Conservation (phyloP, 2,329 filamentous ascomycete genomes). For the Bipolaris cookei region DNA sequence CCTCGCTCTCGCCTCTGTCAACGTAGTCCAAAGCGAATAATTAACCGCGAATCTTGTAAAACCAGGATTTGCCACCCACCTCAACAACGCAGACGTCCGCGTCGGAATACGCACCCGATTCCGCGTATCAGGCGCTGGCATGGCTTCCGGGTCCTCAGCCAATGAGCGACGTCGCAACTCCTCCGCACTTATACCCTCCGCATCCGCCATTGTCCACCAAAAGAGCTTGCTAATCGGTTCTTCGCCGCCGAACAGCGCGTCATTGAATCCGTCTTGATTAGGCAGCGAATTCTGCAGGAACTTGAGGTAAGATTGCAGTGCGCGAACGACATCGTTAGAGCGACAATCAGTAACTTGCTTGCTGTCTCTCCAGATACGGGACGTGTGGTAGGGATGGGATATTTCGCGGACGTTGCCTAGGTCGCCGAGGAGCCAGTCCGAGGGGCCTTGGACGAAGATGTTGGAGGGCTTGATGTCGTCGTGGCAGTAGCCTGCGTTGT, state of each 20-base stretch:
- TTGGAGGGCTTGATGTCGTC: conserved; percentile 49
- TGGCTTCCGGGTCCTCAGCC: conserved; percentile 13
- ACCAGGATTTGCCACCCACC: conserved; percentile 2
- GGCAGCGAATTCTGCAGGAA: conserved; percentile 25
- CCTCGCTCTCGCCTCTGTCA: conserved; percentile 16
- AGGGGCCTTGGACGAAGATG: conserved; percentile 34
- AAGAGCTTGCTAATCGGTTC: conserved; percentile 36
- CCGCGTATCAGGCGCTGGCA: background rate
- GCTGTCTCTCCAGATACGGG: conserved; percentile 32
- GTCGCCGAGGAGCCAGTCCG: conserved; percentile 44
- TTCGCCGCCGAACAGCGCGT: conserved; percentile 25
- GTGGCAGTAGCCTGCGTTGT: conserved; percentile 44
- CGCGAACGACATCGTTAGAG: conserved; percentile 40
- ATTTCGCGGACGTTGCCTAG: conserved; percentile 45
- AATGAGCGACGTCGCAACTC: conserved; percentile 18
- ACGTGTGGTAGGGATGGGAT: conserved; percentile 38
- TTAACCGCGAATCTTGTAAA: conserved; percentile 5
- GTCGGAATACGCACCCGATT: background rate
- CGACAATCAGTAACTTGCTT: conserved; percentile 34
- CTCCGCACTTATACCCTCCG: conserved; percentile 16
- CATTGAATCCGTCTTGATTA: conserved; percentile 28
- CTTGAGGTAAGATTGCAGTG: conserved; percentile 38
- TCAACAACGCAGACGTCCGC: background rate
- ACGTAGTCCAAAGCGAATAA: conserved; percentile 9
- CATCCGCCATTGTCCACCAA: conserved; percentile 27